Evolutionary conservation across 202 grass and related monocot genomes (phyloP), one percentile per base, ranked within the genome.

Genomic region (Schoenoplectus triqueter): DNA sequence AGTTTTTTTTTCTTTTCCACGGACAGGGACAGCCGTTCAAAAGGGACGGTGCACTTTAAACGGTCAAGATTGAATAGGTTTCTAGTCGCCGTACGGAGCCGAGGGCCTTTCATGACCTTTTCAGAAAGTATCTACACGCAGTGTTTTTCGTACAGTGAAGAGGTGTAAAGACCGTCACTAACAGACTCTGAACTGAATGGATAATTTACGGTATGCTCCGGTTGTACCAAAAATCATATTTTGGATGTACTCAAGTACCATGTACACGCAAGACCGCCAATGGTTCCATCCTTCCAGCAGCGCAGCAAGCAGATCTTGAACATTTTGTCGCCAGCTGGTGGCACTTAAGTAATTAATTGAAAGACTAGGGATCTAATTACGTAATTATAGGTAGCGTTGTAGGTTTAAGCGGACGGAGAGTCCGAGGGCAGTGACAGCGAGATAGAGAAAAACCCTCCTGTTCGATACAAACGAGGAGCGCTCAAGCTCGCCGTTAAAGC

Each of bases 331-430:
- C 6, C 19, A 56, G 10, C 11, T 6, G n/a, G 74, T 78, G 74
- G 74, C 74, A 78, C 41, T 78, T 31, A 0, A 8, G 71, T 54
- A 48, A 75, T 75, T 75, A 54, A 21, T 21, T 11, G 0, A 21
- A 75, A 21, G 7, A 22, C 7, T 31, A 13, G 3, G 2, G 18
- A 22, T 18, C 19, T 75, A 75, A 21, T 54, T 42, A 17, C 73
- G 54, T 60, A 40, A 78, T n/a, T 44, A 22, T 2, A 15, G 22
- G 4, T 9, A 10, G 57, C 51, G 50, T 39, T 4, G 21, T 60
- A 78, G 74, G 22, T 78, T 78, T 78, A 78, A 40, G 11, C 13
- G 41, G 74, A 52, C 74, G 74, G 74, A 78, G 74, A 41, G 22
- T 42, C 13, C 74, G 50, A 78, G 52, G 13, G 11, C 0, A 78